Base-by-base conservation (phyloP, 345 rosid species). In the Orychophragmus violaceus region DNA sequence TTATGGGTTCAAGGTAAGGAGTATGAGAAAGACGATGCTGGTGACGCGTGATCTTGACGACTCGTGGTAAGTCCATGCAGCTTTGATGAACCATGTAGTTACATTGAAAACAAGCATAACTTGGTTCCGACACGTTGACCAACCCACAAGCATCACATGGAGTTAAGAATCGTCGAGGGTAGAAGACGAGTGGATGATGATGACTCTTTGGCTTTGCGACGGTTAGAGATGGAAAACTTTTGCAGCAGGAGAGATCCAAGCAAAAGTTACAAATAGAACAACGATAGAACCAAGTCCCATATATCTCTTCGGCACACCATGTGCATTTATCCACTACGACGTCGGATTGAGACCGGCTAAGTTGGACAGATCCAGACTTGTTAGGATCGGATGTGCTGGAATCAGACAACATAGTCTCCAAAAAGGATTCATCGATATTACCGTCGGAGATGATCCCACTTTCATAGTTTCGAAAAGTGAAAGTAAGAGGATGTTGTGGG, bases 61-160 rank as follows among this genome's bases (percentile, higher is more conserved):
- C 32, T 11, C 56, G 44, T 6, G 67, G 67, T 30, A 63, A 21
- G 7, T 19, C n/a, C 0, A 63, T 46, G 8, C 70, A 65, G 13
- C 21, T 39, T 5, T 5, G 5, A 27, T 53, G 70, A 0, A 41
- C 6, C 2, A 33, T 65, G 30, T 45, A 50, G 5, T 11, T 36
- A 11, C 70, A 65, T 12, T 33, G 69, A 5, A 8, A 17, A 51
- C 33, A 51, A 13, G 56, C 33, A 24, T 51, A 51, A 17, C 49
- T 6, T 6, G 59, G 69, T 1, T 64, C 59, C 4, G 2, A 5
- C 30, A 7, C 30, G 13, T 24, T 50, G 32, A 50, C 32, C 32
- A 49, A 50, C 18, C 56, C 56, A 50, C 56, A 50, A 49, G 54
- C 54, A 49, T 49, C 54, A 49, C 54, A 49, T 1, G 30, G 54